phyloP scores from a whole-genome alignment of 768 basidiomycete species.

The Lanmaoa pseudosensibilis region DNA sequence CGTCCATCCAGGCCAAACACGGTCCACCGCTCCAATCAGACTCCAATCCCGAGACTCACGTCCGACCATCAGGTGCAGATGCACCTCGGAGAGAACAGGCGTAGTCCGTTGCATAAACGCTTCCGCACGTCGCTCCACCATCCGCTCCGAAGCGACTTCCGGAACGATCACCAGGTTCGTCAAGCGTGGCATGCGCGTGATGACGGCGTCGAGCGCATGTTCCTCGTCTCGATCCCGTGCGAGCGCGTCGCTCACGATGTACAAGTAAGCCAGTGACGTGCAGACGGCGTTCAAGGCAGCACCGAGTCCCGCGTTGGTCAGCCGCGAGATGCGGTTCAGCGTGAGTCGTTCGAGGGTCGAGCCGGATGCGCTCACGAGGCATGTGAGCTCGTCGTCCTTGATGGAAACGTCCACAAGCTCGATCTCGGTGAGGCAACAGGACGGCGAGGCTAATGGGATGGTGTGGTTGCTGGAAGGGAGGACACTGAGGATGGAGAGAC shows the following conservation, averaged over 20 bases:
- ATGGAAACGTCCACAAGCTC: neutral
- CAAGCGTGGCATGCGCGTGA: conserved; percentile 6
- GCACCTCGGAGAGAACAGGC: neutral
- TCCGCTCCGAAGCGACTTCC: neutral
- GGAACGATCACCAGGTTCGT: neutral
- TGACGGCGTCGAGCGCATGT: conserved; percentile 6
- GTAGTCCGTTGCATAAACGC: neutral
- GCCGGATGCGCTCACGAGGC: conserved; percentile 3
- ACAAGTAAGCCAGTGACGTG: neutral
- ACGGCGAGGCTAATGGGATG: neutral
- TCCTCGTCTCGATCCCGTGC: neutral
- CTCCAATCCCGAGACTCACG: neutral
- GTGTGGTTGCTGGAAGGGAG: neutral
- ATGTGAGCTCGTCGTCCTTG: conserved; percentile 13
- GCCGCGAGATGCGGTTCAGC: neutral
- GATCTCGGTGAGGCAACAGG: conserved; percentile 6
- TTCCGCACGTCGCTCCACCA: conserved; percentile 7
- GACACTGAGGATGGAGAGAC: neutral
- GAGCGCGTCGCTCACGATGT: neutral
- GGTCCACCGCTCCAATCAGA: neutral
- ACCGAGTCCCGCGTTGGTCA: conserved; percentile 8
- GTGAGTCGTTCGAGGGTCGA: conserved; percentile 8
- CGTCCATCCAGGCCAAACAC: conserved; percentile 8
- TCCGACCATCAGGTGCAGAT: neutral
- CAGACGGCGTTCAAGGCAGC: neutral